Base-by-base conservation (phyloP, 495 filamentous ascomycete genomes). In the Echria macrotheca region DNA sequence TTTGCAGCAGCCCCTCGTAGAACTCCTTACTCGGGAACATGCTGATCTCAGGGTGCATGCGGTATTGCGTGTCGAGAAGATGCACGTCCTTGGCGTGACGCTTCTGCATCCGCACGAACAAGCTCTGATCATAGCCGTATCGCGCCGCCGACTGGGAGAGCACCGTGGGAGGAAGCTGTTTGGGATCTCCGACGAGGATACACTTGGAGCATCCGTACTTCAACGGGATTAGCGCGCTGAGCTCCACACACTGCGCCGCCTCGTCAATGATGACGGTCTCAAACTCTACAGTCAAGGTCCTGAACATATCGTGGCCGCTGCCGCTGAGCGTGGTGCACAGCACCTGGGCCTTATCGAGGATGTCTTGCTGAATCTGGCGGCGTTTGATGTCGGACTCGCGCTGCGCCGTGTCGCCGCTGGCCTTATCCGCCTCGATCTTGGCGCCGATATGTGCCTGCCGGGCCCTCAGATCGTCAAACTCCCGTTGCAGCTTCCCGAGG, bases 241-340 rank as follows among this genome's bases (percentile, higher is more conserved):
- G 75, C 69, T 98, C 93, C 54, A 98, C 93, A 51, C 89, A 98
- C 72, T 98, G 93, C 15, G 93, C 93, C 2, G 93, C 93, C 74
- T 98, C 93, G 58, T 98, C 93, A 58, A 98, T 95, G 59, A 98
- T 85, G 52, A 98, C 93, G 0, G 93, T 96, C 67, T 98, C 93
- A 54, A 98, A 97, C 64, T 97, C 93, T 44, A 97, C 89, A 56
- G 86, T 91, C 41, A 97, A 68, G 55, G 83, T 84, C 67, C 90
- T 89, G 71, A 98, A 95, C 84, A 98, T 96, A 42, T 98, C 94
- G 56, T 97, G 94, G 12, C 93, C 93, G 67, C 86, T 91, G 45
- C 91, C 93, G 63, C 89, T 95, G 44, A 98, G 82, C 0, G 93
- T 98, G 18, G 93, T 87, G 64, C 93, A 98, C 33, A 98, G 84